Evolutionary conservation across 75 land plant genomes (phyloP), one percentile per base, ranked within the genome.

Genomic region (Gnetum montanum): DNA sequence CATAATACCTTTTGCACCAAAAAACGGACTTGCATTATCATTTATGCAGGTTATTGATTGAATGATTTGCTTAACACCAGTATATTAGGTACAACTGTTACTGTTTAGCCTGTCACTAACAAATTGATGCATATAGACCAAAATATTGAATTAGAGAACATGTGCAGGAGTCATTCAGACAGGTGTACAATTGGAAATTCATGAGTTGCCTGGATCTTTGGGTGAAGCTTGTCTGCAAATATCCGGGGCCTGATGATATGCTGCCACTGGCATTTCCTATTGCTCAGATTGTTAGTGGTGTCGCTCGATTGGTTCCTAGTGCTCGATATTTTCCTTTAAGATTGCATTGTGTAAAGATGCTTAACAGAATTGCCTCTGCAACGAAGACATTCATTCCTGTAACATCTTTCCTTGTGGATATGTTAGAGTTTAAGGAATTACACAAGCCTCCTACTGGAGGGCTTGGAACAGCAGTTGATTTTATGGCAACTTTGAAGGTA

Each of bases 161-260:
- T 43, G 16, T 75, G 40, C 73, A 95, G 97, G 96, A 95, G 63
- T 52, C 87, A 38, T 95, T 75, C 60, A 76, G 72, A 51, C 74
- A 84, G 43, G 97, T 95, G 57, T 90, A 90, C 59, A 74, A 78
- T 45, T 95, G 99, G 99, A 89, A 90, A 63, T 95, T 68, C 53
- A 78, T 95, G 3, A 75, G 73, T 64, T 95, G 94, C 62, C 88
- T 95, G 37, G 83, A 90, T 62, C 76, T 95, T 24, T 95, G 99
- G 99, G 85, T 89, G 22, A 64, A 70, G 57, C 80, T 84, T 13
- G 36, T 95, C 5, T 80, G 83, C 66, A 63, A 80, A 8, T 81
- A 83, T 43, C 68, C 62, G 43, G 71, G 74, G 15, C 86, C 77
- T 59, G 71, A 72, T 58, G 85, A 86, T 59, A 69, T 95, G 19